Evolutionary conservation across 1,139 yeast species (phyloP), one percentile per base, ranked within the genome.

Genomic region (Magnusiomyces sp.): DNA sequence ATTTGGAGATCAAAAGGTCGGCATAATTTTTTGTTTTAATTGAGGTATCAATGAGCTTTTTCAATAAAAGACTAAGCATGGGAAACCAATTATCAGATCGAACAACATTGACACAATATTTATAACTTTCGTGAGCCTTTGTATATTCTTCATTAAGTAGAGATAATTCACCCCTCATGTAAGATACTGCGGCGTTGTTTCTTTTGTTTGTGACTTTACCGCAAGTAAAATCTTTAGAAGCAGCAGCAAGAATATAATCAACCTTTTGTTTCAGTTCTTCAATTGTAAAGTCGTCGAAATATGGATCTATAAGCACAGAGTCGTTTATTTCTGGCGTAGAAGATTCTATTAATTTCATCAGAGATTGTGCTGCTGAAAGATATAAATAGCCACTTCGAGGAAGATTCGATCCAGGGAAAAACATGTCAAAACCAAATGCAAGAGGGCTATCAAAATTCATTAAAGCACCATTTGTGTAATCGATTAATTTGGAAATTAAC

Each of bases 401-500:
- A 58, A 76, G 60, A 1, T 70, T 59, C 16, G 66, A 54, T 1
- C 64, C 57, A 1, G 70, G 62, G 6, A 59, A 54, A 19, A 53
- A 58, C 38, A 61, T 62, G 11, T 62, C 59, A 0, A 53, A 50
- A 20, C 62, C 64, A 2, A 59, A 53, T 2, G 64, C 60, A 43
- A 63, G 61, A 0, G 77, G 70, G 16, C 62, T 56, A 19, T 66
- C 67, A 1, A 64, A 59, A 1, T 74, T 70, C 9, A 78, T 61
- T 1, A 78, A 62, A 2, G 72, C 65, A 5, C 64, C 67, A 0
- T 81, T 81, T 1, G 76, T 65, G 23, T 66, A 48, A 11, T 68
- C 70, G 52, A 81, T 68, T 23, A 84, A 62, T 49, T 80, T 77
- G 0, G 81, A 86, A 6, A 83, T 65, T 80, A 84, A 76, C 45